A percentile compares a stretch with the other conserved stretches of the same genome.
Conservation (phyloP, 1,284 basidiomycete species). For the Naganishia albida region DNA sequence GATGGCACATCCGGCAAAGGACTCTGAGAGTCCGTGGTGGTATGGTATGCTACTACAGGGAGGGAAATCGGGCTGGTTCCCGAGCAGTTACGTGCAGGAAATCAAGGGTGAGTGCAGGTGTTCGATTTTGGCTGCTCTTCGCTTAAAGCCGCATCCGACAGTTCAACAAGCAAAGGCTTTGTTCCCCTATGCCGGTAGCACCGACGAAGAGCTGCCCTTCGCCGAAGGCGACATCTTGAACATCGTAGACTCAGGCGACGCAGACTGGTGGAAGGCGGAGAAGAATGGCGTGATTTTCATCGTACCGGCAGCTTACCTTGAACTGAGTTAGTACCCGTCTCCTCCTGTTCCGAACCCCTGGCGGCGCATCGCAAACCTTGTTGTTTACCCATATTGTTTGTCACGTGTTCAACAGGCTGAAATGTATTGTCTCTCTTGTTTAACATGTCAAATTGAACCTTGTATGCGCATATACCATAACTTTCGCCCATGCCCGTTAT, state of each 20-base stretch:
- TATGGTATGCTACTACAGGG: slow-evolving; percentile 73
- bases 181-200: slow-evolving; percentile 70
- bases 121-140: background rate
- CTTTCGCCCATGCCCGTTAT: slow-evolving; percentile 1
- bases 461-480: slow-evolving; percentile 27
- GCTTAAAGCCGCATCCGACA: slow-evolving; percentile 15
- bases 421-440: slow-evolving; percentile 33
- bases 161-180: slow-evolving; percentile 71
- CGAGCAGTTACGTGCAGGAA: slow-evolving; percentile 80
- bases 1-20: slow-evolving; percentile 80
- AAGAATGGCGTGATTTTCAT: slow-evolving; percentile 77
- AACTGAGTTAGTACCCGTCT: slow-evolving; percentile 74
- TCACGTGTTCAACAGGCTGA: slow-evolving; percentile 46
- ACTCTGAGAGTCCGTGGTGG: slow-evolving; percentile 73
- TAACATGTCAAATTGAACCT: slow-evolving; percentile 21
- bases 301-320: slow-evolving; percentile 84
- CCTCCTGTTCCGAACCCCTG: slow-evolving; percentile 34
- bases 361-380: slow-evolving; percentile 29
- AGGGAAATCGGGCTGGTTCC: slow-evolving; percentile 82
- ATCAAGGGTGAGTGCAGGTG: slow-evolving; percentile 59
- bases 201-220: slow-evolving; percentile 78
- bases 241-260: slow-evolving; percentile 76
- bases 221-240: slow-evolving; percentile 71
- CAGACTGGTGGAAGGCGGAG: slow-evolving; percentile 93
- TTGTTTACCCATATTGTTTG: slow-evolving; percentile 29